phyloP scores from a whole-genome alignment of 805 yeast genomes.

The Hanseniaspora occidentalis region DNA sequence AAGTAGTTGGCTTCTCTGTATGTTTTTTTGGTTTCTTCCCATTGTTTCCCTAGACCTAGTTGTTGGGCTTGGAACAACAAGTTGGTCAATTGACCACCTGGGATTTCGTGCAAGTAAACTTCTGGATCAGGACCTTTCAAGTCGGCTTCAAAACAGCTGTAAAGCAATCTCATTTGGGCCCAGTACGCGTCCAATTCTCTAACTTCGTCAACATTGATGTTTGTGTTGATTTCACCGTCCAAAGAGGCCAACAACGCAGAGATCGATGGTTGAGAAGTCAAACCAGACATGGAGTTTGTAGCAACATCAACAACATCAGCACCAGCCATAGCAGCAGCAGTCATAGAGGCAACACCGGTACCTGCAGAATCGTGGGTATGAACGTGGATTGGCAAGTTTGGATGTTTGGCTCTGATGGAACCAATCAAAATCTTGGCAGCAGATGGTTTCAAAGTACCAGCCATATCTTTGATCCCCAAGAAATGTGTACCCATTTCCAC shows the following conservation, averaged over 20 bases:
- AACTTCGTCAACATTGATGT: slow-evolving; percentile 51
- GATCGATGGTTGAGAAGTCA: slow-evolving; percentile 96
- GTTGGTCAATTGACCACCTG: slow-evolving; percentile 99
- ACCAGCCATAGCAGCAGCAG: slow-evolving; percentile 88
- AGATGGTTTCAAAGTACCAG: slow-evolving; percentile 93
- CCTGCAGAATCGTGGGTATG: slow-evolving; percentile 99
- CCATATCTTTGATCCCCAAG: slow-evolving; percentile 98
- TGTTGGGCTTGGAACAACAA: slow-evolving; percentile 98
- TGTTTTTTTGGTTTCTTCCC: slow-evolving; percentile 93
- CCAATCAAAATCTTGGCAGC: slow-evolving; percentile 81
- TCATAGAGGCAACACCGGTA: slow-evolving; percentile 96
- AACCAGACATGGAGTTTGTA: slow-evolving; percentile 92
- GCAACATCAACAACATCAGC: slow-evolving; percentile 98
- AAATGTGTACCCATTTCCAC: slow-evolving; percentile 93
- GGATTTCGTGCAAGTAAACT: slow-evolving; percentile 96
- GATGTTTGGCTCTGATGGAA: slow-evolving; percentile 72
- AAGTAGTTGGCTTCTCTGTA: slow-evolving; percentile 83
- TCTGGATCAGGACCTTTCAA: slow-evolving; percentile 99
- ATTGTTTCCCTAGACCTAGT: slow-evolving; percentile 92
- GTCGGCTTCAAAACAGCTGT: slow-evolving; percentile 96
- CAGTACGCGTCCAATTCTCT: slow-evolving; percentile 88
- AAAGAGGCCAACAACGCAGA: slow-evolving; percentile 86
- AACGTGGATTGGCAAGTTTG: slow-evolving; percentile 92
- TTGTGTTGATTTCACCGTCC: slow-evolving; percentile 74
- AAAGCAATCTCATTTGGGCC: slow-evolving; percentile 96